Evolutionary conservation across 2,329 filamentous ascomycete species (phyloP).

Genomic region (Botrytis hyacinthi): DNA sequence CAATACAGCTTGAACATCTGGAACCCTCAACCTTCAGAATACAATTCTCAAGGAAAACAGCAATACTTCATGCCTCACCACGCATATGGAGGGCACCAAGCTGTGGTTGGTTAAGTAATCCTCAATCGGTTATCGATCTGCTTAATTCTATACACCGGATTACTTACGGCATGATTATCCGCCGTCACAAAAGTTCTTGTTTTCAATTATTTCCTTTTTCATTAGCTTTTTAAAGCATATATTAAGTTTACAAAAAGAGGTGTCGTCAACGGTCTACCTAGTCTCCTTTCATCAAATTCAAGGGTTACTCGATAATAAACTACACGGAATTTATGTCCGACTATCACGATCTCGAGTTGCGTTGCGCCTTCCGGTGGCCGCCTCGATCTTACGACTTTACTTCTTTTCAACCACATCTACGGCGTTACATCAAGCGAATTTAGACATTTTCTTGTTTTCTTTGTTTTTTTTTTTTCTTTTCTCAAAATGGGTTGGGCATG

Average conservation of each 20-base stretch:
- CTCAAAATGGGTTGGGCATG: conserved; percentile 40
- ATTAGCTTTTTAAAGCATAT: conserved; percentile 32
- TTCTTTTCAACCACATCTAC: conserved; percentile 26
- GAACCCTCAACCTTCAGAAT: conserved; percentile 47
- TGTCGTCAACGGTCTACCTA: conserved; percentile 28
- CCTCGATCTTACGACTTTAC: conserved; percentile 41
- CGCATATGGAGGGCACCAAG: conserved; percentile 47
- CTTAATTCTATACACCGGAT: conserved; percentile 23
- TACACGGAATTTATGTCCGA: conserved; percentile 28
- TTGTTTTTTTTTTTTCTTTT: conserved; percentile 28
- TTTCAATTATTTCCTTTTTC: conserved; percentile 21
- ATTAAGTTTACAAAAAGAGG: conserved; percentile 33
- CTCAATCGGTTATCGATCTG: neutral
- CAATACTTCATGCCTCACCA: conserved; percentile 46
- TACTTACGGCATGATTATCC: conserved; percentile 32
- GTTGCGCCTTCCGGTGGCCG: conserved; percentile 38
- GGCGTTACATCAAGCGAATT: conserved; percentile 38
- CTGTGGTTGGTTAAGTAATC: conserved; percentile 40
- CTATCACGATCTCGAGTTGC: conserved; percentile 40
- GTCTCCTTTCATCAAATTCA: conserved; percentile 26
- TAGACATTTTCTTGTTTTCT: conserved; percentile 35
- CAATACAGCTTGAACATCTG: conserved; percentile 41
- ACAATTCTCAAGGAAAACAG: conserved; percentile 47
- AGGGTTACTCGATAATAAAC: conserved; percentile 34
- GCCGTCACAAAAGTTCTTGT: conserved; percentile 36